Evolutionary conservation across 202 grass and related monocot genomes (phyloP).

Genomic region (Setaria viridis): DNA sequence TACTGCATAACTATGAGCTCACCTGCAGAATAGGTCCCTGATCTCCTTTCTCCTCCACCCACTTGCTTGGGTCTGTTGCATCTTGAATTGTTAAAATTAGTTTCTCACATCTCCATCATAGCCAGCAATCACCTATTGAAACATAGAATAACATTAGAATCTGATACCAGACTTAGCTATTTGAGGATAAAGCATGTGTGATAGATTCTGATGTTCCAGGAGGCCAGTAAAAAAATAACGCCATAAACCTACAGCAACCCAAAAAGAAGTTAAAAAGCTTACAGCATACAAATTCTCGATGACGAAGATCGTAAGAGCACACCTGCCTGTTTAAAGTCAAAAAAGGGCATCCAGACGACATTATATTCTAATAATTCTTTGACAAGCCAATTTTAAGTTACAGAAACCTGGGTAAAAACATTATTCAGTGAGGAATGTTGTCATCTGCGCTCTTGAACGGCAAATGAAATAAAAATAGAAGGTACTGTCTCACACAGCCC

Average conservation of each 20-base stretch:
- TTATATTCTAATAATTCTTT: slow-evolving; percentile 29
- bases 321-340: slow-evolving; percentile 20
- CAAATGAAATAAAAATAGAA: slow-evolving; percentile 14
- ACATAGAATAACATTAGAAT: slow-evolving; percentile 39
- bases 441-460: not conserved
- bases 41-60: not conserved
- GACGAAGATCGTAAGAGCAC: not conserved
- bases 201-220: not conserved
- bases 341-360: not conserved
- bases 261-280: slow-evolving; percentile 38
- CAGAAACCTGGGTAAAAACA: slow-evolving; percentile 32
- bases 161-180: slow-evolving; percentile 3
- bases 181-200: slow-evolving; percentile 20
- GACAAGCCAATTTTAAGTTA: slow-evolving; percentile 25
- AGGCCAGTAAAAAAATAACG: slow-evolving; percentile 25
- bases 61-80: not conserved
- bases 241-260: slow-evolving; percentile 2
- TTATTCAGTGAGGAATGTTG: slow-evolving; percentile 32
- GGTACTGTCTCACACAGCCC: not conserved
- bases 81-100: slow-evolving; percentile 5
- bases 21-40: not conserved
- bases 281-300: slow-evolving; percentile 13
- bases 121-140: slow-evolving; percentile 23
- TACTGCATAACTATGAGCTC: slow-evolving; percentile 2
- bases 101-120: not conserved